A percentile compares a stretch with the other conserved stretches of the same genome.
phyloP scores from a whole-genome alignment of 352 stramenopile species.

The Globisporangium solare region DNA sequence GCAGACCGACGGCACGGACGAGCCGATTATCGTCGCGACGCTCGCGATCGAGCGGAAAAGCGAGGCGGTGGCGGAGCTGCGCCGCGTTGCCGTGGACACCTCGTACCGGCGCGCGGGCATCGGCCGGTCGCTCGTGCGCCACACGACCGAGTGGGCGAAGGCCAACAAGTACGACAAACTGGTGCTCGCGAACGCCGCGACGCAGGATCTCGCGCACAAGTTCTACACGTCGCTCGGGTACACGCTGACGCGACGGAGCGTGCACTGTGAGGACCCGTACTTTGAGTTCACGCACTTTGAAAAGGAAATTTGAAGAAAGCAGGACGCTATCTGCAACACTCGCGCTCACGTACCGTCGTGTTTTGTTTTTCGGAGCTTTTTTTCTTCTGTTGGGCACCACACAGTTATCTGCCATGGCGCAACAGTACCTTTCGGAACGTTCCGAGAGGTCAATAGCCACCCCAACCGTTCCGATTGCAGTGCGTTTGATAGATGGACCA shows the following conservation, averaged over 20 bases:
- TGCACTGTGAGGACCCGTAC: constrained; percentile 18
- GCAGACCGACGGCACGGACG: background rate
- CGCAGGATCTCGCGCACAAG: constrained; percentile 2
- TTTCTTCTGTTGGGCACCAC: too few relatives aligned
- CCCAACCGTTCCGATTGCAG: too few relatives aligned
- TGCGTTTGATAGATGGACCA: too few relatives aligned
- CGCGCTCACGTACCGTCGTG: too few relatives aligned
- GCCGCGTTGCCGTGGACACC: constrained; percentile 11
- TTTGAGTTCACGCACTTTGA: constrained; percentile 22
- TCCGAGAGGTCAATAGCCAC: too few relatives aligned
- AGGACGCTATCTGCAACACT: background rate
- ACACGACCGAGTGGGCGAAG: constrained; percentile 16
- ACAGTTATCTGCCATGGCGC: background rate
- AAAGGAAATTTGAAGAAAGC: constrained; percentile 12
- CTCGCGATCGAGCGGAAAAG: constrained; percentile 9
- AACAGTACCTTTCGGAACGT: background rate
- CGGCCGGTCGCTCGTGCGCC: constrained; percentile 9
- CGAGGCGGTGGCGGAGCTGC: constrained; percentile 2
- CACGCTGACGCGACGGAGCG: constrained; percentile 7
- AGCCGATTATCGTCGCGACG: constrained; percentile 11
- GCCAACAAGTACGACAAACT: constrained; percentile 2
- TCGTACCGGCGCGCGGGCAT: constrained; percentile 14
- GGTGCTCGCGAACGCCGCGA: constrained; percentile 8
- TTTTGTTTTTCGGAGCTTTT: too few relatives aligned
- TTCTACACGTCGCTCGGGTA: constrained; percentile 20